Evolutionary conservation across 2,329 filamentous ascomycete genomes (phyloP), one percentile per base, ranked within the genome.

Genomic region (Colletotrichum tabaci): DNA sequence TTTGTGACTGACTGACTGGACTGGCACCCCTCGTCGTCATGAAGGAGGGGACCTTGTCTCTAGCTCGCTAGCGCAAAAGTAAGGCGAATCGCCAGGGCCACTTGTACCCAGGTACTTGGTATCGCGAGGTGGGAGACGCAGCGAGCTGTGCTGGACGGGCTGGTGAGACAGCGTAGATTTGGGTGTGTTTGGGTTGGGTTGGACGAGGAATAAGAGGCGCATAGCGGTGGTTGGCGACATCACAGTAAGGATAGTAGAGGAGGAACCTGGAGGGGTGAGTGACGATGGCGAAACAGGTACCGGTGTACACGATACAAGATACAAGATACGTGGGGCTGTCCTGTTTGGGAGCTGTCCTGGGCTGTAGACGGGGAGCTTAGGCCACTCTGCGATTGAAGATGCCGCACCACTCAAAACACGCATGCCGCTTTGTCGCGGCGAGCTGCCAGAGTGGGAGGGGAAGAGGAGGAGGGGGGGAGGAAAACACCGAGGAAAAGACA

Each of bases 1-100:
- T 38, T 38, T 38, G 35, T 38, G 35, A 38, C 35, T 38, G 53
- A 66, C 46, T 26, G 67, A 67, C 64, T 50, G 49, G 64, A 58
- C 44, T 44, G 49, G 66, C 61, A 66, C 64, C 65, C 58, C 58
- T 71, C 65, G 65, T 67, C 58, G 58, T 68, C 65, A 63, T 63
- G 68, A 62, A 61, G 57, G 58, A 71, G 58, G 67, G 68, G 64
- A 63, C 68, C 65, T 71, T 71, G 68, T 71, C 68, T 68, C 46
- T 58, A 71, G 68, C 65, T 68, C 18, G 52, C 68, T 71, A 68
- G 68, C 65, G 65, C 58, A 35, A 64, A 64, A 56, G 61, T 38
- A 71, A 63, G 23, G 52, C 46, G 58, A 46, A 38, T 40, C 35
- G 30, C 35, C 53, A 61, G 67, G 56, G 46, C 23, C 42, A 0